A percentile compares a stretch with the other conserved stretches of the same genome.
phyloP scores from a whole-genome alignment of 495 filamentous ascomycete genomes.

The Talaromyces adpressus region DNA sequence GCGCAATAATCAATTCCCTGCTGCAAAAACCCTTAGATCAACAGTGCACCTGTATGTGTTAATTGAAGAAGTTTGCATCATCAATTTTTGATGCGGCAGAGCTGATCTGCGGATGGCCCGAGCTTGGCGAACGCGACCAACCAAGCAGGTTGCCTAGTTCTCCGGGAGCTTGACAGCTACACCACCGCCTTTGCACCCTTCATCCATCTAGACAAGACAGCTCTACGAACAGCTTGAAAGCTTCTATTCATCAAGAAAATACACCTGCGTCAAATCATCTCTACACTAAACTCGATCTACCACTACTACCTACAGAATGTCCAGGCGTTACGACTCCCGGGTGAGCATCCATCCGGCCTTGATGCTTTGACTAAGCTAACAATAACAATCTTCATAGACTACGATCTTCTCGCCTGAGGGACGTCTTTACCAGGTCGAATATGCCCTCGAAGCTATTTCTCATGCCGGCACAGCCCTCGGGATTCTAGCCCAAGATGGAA shows the following conservation, averaged over 20 bases:
- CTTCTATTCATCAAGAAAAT: neutral
- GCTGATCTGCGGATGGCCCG: constrained; percentile 35
- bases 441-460: constrained; percentile 97
- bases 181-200: constrained; percentile 17
- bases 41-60: too few species aligned
- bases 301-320: constrained; percentile 53
- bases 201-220: neutral
- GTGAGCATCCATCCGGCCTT: constrained; percentile 43
- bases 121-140: constrained; percentile 43
- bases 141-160: constrained; percentile 35
- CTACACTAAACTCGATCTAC: neutral
- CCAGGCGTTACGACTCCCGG: constrained; percentile 95
- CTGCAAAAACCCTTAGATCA: too few species aligned
- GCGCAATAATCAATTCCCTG: too few species aligned
- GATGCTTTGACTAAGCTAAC: constrained; percentile 26
- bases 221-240: neutral
- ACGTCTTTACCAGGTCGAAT: constrained; percentile 97
- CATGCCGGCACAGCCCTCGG: constrained; percentile 95
- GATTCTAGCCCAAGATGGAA: constrained; percentile 95
- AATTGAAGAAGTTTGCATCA: neutral
- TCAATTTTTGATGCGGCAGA: constrained; percentile 12
- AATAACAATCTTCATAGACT: constrained; percentile 58
- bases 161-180: constrained; percentile 23
- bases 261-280: neutral
- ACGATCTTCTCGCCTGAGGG: constrained; percentile 99